phyloP scores from a whole-genome alignment of 768 basidiomycete genomes.

The Heimioporus sp. region DNA sequence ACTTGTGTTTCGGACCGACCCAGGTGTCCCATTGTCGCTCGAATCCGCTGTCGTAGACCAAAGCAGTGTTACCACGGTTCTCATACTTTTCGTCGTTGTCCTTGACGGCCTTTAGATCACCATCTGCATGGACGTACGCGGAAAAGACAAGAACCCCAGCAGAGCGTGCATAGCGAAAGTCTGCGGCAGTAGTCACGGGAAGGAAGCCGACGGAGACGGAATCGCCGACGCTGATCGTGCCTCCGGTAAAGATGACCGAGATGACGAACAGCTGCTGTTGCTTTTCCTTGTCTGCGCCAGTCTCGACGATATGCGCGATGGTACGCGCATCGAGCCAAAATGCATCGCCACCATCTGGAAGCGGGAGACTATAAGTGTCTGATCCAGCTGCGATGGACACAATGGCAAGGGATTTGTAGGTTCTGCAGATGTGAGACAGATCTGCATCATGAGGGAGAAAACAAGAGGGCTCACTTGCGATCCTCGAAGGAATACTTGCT shows the following conservation, averaged over 20 bases:
- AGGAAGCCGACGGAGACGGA: slow-evolving; percentile 56
- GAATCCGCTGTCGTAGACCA: slow-evolving; percentile 66
- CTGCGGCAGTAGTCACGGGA: slow-evolving; percentile 63
- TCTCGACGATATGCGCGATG: slow-evolving; percentile 65
- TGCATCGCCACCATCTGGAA: slow-evolving; percentile 66
- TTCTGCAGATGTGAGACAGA: slow-evolving; percentile 40
- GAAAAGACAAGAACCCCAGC: slow-evolving; percentile 78
- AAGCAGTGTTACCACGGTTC: slow-evolving; percentile 67
- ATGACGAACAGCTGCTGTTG: slow-evolving; percentile 59
- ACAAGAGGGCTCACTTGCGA: slow-evolving; percentile 54
- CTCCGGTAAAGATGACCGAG: slow-evolving; percentile 45
- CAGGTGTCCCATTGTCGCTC: slow-evolving; percentile 83
- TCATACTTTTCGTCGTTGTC: slow-evolving; percentile 72
- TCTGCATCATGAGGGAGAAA: not conserved
- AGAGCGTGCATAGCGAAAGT: slow-evolving; percentile 64
- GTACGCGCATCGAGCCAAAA: slow-evolving; percentile 79
- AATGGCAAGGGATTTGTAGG: slow-evolving; percentile 65
- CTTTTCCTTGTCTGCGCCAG: slow-evolving; percentile 43
- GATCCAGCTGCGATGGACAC: slow-evolving; percentile 53
- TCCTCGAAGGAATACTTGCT: slow-evolving; percentile 71
- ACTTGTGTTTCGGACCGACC: slow-evolving; percentile 65
- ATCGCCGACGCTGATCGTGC: slow-evolving; percentile 35
- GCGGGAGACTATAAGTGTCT: slow-evolving; percentile 52
- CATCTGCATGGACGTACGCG: slow-evolving; percentile 76
- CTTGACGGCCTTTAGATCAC: slow-evolving; percentile 63